Conservation (phyloP, 495 filamentous ascomycete genomes). For the Aspergillus egyptiacus region DNA sequence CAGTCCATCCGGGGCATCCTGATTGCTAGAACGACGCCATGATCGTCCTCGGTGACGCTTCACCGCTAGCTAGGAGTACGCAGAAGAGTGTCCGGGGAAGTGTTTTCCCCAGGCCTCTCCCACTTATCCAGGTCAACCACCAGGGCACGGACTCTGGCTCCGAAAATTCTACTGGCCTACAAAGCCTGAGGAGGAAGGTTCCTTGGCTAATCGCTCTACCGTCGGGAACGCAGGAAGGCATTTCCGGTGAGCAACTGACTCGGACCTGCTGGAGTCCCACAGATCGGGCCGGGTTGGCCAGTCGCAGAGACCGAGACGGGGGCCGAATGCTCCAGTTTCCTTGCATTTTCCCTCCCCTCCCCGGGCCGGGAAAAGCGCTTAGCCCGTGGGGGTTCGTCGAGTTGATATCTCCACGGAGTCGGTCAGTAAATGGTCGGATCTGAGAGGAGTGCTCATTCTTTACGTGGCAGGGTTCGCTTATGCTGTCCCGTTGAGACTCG, state of each 20-base stretch:
- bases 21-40: background rate
- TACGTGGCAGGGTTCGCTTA: too few relatives aligned
- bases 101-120: background rate
- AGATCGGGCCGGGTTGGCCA: background rate
- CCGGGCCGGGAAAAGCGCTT: constrained; percentile 8
- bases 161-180: too few relatives aligned
- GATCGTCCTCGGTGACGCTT: constrained; percentile 1
- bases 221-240: background rate
- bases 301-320: background rate
- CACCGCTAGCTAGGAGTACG: background rate
- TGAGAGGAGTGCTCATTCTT: too few relatives aligned
- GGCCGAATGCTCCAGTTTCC: background rate
- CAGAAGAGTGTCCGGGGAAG: constrained; percentile 4
- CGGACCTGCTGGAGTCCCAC: background rate
- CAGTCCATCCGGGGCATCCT: background rate
- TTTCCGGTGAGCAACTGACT: background rate
- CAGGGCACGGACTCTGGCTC: background rate
- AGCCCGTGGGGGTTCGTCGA: too few relatives aligned
- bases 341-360: too few relatives aligned
- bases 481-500: too few relatives aligned
- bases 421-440: too few relatives aligned
- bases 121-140: background rate
- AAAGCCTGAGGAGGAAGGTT: too few relatives aligned
- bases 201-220: background rate
- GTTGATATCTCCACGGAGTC: too few relatives aligned